Conservation (phyloP, 2,329 filamentous ascomycete genomes). For the Penicillium sp. region DNA sequence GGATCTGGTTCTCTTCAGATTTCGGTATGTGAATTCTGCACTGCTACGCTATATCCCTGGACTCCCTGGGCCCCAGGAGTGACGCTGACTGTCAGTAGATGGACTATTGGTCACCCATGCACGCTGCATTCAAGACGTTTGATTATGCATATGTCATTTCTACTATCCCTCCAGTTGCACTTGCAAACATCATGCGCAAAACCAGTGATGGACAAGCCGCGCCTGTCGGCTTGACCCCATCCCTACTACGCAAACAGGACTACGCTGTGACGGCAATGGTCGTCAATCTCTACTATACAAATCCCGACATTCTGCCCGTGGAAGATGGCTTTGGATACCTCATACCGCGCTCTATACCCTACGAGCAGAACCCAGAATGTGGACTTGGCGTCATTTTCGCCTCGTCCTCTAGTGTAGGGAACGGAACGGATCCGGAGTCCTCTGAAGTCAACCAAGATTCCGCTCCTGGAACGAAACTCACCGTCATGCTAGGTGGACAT, state of each 20-base stretch:
- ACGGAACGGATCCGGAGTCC: constrained; percentile 20
- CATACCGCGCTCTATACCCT: constrained; percentile 70
- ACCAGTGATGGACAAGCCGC: constrained; percentile 11
- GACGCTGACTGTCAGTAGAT: constrained; percentile 19
- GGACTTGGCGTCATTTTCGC: constrained; percentile 93
- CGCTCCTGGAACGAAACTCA: constrained; percentile 73
- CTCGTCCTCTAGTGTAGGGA: constrained; percentile 61
- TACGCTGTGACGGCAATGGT: constrained; percentile 81
- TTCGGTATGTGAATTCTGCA: not conserved
- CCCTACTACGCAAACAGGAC: constrained; percentile 41
- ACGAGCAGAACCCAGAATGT: constrained; percentile 73
- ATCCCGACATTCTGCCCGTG: constrained; percentile 61
- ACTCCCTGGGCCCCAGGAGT: not conserved
- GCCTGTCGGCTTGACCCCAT: not conserved
- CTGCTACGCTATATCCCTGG: not conserved
- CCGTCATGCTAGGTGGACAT: constrained; percentile 92
- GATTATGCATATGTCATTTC: constrained; percentile 34
- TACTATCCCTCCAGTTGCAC: constrained; percentile 29
- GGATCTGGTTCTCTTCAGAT: not conserved
- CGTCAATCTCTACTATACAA: constrained; percentile 81
- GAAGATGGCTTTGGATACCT: constrained; percentile 81
- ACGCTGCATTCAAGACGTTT: not conserved
- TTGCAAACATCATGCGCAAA: constrained; percentile 25
- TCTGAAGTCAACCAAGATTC: constrained; percentile 43
- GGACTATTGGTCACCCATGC: not conserved